Evolutionary conservation across 148 eudicot species (phyloP), one percentile per base, ranked within the genome.

Genomic region (Persicaria tinctoria): DNA sequence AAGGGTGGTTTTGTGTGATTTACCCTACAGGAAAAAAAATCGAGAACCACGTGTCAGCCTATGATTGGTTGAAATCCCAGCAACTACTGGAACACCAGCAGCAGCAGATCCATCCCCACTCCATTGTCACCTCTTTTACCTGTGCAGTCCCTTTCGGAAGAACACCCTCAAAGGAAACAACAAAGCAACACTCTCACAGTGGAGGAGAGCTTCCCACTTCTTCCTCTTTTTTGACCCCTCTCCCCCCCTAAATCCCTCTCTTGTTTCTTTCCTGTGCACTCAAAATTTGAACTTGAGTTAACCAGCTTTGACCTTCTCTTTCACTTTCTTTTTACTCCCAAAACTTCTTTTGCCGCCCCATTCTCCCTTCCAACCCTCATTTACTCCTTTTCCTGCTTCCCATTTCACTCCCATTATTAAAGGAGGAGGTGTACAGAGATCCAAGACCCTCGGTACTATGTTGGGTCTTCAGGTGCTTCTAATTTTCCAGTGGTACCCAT

Each of bases 91-190:
- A 10, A 63, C 48, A 38, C 70, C 48, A 2, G 7, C 47, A 14
- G 70, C 14, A 66, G 70, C 70, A 44, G 70, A 66, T 66, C 70
- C 70, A 66, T 66, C 5, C 69, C 69, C 69, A 63, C 69, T 66
- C 18, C 70, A 41, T 66, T 5, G 12, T 14, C 46, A 17, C 48
- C 8, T 16, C 46, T 41, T 66, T 66, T 66, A 41, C 46, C 38
- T 13, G 70, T 41, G 1, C 18, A 66, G 70, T 66, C 70, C 48
- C 70, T 66, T 66, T 66, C 70, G 44, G 48, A 66, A 66, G 70
- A 66, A 66, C 70, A 66, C 18, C 70, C 70, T 66, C 70, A 41
- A 41, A 66, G 70, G 70, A 66, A 66, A 66, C 70, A 66, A 44
- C 47, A 41, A 41, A 66, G 47, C 70, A 41, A 46, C 41, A 13